Evolutionary conservation across 805 yeast genomes (phyloP).

Genomic region (Yueomyces sp.): DNA sequence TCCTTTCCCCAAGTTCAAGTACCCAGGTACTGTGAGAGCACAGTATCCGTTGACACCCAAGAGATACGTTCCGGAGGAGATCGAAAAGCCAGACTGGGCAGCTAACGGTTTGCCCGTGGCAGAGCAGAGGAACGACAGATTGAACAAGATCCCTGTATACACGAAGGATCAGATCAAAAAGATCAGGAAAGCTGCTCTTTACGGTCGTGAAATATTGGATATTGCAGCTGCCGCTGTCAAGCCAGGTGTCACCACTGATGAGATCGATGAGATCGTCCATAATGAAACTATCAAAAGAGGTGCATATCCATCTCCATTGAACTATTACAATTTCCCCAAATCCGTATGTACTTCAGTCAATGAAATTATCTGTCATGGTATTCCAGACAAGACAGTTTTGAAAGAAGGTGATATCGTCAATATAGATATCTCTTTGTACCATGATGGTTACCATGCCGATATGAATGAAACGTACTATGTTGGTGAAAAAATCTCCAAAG

Average conservation of each 20-base stretch:
- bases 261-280: slow-evolving; percentile 75
- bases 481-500: slow-evolving; percentile 75
- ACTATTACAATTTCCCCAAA: slow-evolving; percentile 88
- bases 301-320: slow-evolving; percentile 89
- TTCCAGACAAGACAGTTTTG: slow-evolving; percentile 79
- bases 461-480: slow-evolving; percentile 94
- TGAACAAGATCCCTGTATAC: slow-evolving; percentile 50
- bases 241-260: slow-evolving; percentile 91
- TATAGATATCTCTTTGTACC: slow-evolving; percentile 73
- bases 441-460: slow-evolving; percentile 87
- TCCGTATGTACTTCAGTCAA: slow-evolving; percentile 87
- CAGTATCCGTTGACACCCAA: slow-evolving; percentile 67
- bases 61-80: slow-evolving; percentile 56
- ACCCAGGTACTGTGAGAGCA: slow-evolving; percentile 66
- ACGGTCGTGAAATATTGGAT: slow-evolving; percentile 85
- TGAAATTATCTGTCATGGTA: slow-evolving; percentile 94
- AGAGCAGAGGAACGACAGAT: slow-evolving; percentile 63
- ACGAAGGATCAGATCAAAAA: slow-evolving; percentile 56
- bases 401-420: slow-evolving; percentile 92
- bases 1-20: slow-evolving; percentile 74
- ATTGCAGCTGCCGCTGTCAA: slow-evolving; percentile 67
- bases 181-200: slow-evolving; percentile 59
- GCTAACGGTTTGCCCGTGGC: slow-evolving; percentile 60
- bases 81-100: slow-evolving; percentile 76
- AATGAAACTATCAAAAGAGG: slow-evolving; percentile 77